A percentile compares a stretch with the other conserved stretches of the same genome.
Conservation (phyloP, 306 rosid genomes). For the Herpetospermum pedunculosum region DNA sequence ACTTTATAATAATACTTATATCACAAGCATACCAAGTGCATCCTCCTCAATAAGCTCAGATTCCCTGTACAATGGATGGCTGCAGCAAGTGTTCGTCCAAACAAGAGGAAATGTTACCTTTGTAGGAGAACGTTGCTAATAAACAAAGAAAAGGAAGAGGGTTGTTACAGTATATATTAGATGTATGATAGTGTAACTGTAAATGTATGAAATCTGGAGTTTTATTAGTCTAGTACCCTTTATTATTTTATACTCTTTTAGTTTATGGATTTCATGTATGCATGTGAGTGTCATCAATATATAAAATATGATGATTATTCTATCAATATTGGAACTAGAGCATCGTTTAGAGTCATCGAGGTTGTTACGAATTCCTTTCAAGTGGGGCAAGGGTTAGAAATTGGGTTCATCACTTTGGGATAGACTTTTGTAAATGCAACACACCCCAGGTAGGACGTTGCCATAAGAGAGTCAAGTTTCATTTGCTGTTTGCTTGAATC, state of each 20-base stretch:
- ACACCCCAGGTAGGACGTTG: background rate
- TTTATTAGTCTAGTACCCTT: background rate
- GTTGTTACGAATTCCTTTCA: background rate
- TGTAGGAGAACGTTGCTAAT: conserved; percentile 87
- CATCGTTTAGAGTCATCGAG: too few relatives aligned
- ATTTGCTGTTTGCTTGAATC: background rate
- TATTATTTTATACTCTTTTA: background rate
- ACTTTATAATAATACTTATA: background rate
- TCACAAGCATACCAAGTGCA: conserved; percentile 34
- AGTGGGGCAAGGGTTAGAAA: background rate
- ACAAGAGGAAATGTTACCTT: conserved; percentile 98
- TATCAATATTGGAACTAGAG: background rate
- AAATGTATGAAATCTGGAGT: background rate
- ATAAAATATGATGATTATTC: background rate
- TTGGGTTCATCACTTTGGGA: background rate
- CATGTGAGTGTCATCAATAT: background rate
- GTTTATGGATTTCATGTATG: background rate
- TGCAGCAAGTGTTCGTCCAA: conserved; percentile 87
- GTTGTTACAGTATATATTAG: background rate
- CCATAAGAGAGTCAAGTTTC: background rate
- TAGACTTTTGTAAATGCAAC: background rate
- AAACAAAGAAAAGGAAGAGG: background rate
- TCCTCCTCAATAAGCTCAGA: conserved; percentile 60
- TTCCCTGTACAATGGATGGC: conserved; percentile 66
- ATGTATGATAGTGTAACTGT: background rate